Evolutionary conservation across 495 filamentous ascomycete genomes (phyloP).

Genomic region (Annulohypoxylon nitens): DNA sequence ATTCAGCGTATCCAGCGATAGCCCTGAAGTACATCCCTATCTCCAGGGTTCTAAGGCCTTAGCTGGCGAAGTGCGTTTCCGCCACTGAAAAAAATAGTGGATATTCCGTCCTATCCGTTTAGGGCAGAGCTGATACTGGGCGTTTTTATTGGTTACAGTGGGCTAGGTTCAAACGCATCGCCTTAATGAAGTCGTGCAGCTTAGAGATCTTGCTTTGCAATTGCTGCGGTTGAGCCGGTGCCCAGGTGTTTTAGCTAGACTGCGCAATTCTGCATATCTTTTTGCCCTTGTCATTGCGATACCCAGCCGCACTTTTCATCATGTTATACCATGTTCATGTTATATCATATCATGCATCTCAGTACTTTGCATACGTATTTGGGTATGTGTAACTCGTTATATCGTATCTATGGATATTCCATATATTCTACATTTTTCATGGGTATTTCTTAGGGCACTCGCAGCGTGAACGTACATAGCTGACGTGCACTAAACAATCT

Average conservation of each 20-base stretch:
- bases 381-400: constrained; percentile 2
- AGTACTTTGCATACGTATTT: neutral
- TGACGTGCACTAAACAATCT: constrained; percentile 22
- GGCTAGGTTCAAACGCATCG: constrained; percentile 12
- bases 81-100: constrained; percentile 30
- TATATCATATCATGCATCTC: neutral
- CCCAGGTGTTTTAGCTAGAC: constrained; percentile 7
- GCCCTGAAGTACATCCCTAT: neutral
- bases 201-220: constrained; percentile 7
- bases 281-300: neutral
- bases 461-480: constrained; percentile 9
- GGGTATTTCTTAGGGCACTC: neutral
- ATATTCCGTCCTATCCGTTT: constrained; percentile 40
- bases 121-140: constrained; percentile 38
- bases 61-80: constrained; percentile 19
- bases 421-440: constrained; percentile 8
- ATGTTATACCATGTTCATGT: constrained; percentile 12
- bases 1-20: neutral
- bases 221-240: constrained; percentile 2
- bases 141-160: constrained; percentile 25
- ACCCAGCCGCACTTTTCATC: constrained; percentile 15
- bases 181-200: constrained; percentile 25
- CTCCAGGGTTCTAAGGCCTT: neutral
- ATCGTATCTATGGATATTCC: constrained; percentile 1
- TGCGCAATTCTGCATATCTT: constrained; percentile 19